Evolutionary conservation across 163 green algal species (phyloP).

Genomic region (Scenedesmus sp.): DNA sequence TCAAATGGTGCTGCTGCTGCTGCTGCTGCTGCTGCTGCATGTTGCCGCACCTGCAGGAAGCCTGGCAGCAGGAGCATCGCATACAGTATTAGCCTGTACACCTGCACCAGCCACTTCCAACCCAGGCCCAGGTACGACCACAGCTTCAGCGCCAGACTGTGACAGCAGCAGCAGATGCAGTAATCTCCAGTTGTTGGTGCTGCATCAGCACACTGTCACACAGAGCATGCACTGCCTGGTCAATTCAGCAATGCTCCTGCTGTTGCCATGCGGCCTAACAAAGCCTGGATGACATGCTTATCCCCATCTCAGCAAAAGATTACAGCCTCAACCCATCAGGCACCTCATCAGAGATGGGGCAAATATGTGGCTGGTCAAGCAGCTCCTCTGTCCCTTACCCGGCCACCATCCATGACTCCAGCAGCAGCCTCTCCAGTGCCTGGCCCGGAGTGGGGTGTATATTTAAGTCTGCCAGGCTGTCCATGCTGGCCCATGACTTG

Average conservation of each 20-base stretch:
- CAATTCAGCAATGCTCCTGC: not conserved
- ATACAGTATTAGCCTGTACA: constrained; percentile 82
- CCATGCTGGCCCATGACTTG: constrained; percentile 17
- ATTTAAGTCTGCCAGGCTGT: constrained; percentile 43
- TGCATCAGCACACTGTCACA: not conserved
- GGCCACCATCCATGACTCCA: constrained; percentile 25
- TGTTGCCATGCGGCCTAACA: not conserved
- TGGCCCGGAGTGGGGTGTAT: not conserved
- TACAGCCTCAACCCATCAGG: too few species aligned
- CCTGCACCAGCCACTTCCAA: constrained; percentile 72
- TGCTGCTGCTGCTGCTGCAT: not conserved
- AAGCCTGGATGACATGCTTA: not conserved
- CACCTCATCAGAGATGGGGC: too few species aligned
- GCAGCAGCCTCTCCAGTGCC: not conserved
- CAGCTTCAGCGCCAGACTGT: constrained; percentile 56
- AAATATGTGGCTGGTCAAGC: not conserved
- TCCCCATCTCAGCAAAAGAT: not conserved
- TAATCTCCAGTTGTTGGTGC: not conserved
- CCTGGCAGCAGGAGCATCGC: constrained; percentile 84
- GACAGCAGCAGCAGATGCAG: not conserved
- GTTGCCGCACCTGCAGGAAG: constrained; percentile 80
- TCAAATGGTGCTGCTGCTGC: not conserved
- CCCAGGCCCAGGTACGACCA: constrained; percentile 64
- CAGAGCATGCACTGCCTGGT: not conserved
- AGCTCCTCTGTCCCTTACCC: not conserved